Evolutionary conservation across 352 stramenopile genomes (phyloP).

Genomic region (Globisporangium cederbergense): DNA sequence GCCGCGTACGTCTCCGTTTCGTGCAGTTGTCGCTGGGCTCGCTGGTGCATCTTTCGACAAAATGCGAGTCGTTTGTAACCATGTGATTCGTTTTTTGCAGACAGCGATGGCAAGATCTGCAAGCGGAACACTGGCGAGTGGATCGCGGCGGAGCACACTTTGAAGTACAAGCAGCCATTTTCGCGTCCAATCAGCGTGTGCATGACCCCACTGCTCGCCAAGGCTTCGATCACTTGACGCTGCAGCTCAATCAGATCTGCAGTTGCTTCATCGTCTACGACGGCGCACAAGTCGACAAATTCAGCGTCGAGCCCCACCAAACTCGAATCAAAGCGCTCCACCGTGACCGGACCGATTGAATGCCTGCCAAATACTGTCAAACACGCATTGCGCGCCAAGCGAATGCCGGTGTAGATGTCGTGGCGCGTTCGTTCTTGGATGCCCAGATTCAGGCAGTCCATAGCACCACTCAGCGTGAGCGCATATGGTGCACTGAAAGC

Average conservation of each 20-base stretch:
- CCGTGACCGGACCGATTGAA: background rate
- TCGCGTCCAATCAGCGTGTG: constrained; percentile 8
- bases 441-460: constrained; percentile 15
- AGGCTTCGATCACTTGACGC: background rate
- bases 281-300: constrained; percentile 30
- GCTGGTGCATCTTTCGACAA: constrained; percentile 14
- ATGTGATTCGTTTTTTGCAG: background rate
- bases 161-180: constrained; percentile 28
- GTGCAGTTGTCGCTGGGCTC: constrained; percentile 14
- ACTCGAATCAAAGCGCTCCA: constrained; percentile 38
- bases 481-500: constrained; percentile 11
- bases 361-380: constrained; percentile 1
- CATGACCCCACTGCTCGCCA: constrained; percentile 3
- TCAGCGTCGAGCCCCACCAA: constrained; percentile 23
- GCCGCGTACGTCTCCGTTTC: constrained; percentile 29
- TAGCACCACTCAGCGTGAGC: constrained; percentile 11
- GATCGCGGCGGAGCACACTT: constrained; percentile 15
- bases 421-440: constrained; percentile 17
- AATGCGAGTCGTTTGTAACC: constrained; percentile 21
- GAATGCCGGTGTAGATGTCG: constrained; percentile 8
- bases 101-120: constrained; percentile 13
- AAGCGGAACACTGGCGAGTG: constrained; percentile 28
- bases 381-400: constrained; percentile 2
- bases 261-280: constrained; percentile 8
- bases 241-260: background rate